Evolutionary conservation across 768 basidiomycete species (phyloP), one percentile per base, ranked within the genome.

Genomic region (Tremella mesenterica): DNA sequence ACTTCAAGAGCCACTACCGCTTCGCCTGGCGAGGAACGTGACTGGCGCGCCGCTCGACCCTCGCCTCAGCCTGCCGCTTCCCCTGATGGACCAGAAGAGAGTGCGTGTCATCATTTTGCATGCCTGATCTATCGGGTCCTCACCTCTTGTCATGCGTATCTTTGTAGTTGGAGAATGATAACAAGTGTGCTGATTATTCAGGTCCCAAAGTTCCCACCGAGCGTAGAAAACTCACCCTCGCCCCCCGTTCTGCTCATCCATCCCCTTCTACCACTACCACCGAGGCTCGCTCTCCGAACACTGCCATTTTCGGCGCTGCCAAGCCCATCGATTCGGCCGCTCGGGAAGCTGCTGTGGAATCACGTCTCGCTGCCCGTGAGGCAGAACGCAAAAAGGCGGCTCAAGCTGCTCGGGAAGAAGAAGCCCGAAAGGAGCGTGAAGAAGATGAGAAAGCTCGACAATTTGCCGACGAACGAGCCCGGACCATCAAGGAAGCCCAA

Each of bases 291-390:
- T 67, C 73, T 20, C 61, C 77, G 4, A 75, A 81, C 30, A 67
- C 84, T 54, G 90, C 80, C 70, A 92, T 92, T 5, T 97, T 97
- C 66, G 95, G 93, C 45, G 78, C 79, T 50, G 93, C 93, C 30
- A 84, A 86, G 63, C 90, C 93, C 12, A 85, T 96, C 20, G 91
- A 97, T 70, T 83, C 85, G 16, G 77, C 84, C 29, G 76, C 79
- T 0, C 81, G 81, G 49, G 91, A 96, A 65, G 52, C 51, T 25
- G 72, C 64, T 34, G 68, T 67, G 4, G 73, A 62, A 26, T 67
- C 60, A 29, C 70, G 70, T 50, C 56, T 70, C 20, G 65, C 63
- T 4, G 50, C 62, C 46, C 52, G 55, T 38, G 69, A 66, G 13
- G 70, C 60, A 28, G 63, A 70, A 44, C 47, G 64, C 6, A 43